These are phyloP conservation scores for Pyrenochaeta sp. DNA, from an alignment of 2,329 filamentous ascomycete species.

Conservation along the genomic window DNA sequence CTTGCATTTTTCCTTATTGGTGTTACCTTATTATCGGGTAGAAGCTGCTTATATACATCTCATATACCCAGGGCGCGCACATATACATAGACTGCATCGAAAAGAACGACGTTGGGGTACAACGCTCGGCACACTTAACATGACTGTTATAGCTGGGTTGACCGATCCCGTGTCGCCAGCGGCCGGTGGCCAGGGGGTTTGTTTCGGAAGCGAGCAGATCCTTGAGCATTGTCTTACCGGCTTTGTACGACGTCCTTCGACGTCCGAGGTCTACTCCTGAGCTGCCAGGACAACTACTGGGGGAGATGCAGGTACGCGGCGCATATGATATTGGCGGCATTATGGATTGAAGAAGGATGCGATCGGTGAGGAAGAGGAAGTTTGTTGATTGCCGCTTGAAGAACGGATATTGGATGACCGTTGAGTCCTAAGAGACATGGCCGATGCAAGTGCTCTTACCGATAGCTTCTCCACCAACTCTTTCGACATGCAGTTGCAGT, in stretches of 20 bases:
- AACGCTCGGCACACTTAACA: slow-evolving; percentile 17
- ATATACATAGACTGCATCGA: slow-evolving; percentile 3
- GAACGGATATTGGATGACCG: slow-evolving; percentile 7
- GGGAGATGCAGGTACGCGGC: slow-evolving; percentile 4
- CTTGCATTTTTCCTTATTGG: slow-evolving; percentile 11
- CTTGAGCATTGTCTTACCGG: slow-evolving; percentile 14
- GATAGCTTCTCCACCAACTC: not conserved
- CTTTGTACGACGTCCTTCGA: slow-evolving; percentile 13
- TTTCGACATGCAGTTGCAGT: not conserved
- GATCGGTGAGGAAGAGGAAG: not conserved
- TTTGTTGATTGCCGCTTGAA: slow-evolving; percentile 10
- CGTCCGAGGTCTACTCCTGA: slow-evolving; percentile 1
- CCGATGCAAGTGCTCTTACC: not conserved
- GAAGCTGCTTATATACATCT: slow-evolving; percentile 20
- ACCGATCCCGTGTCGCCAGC: slow-evolving; percentile 15
- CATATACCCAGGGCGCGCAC: slow-evolving; percentile 5
- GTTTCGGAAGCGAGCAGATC: slow-evolving; percentile 23
- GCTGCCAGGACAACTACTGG: not conserved
- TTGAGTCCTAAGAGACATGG: not conserved
- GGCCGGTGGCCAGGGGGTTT: slow-evolving; percentile 16
- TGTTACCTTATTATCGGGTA: slow-evolving; percentile 3
- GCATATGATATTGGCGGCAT: not conserved
- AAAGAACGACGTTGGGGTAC: slow-evolving; percentile 1
- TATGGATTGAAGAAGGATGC: not conserved
- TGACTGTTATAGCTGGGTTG: slow-evolving; percentile 19